Conservation (phyloP, 352 stramenopile genomes). For the Phytopythium aichiense region DNA sequence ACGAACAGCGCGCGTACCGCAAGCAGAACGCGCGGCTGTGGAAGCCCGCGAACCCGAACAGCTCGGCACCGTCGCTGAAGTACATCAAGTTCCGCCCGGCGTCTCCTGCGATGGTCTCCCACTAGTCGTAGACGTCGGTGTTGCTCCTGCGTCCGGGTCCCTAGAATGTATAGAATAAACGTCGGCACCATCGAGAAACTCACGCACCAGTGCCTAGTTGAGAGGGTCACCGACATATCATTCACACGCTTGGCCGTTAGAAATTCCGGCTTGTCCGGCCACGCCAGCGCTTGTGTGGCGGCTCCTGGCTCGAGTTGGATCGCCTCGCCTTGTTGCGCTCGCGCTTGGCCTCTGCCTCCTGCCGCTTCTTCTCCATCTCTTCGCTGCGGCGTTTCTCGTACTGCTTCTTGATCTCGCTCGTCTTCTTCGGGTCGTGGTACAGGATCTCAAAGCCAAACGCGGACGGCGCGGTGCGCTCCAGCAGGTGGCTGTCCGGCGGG, state of each 20-base stretch:
- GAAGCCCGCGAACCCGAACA: conserved; percentile 56
- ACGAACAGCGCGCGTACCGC: conserved; percentile 44
- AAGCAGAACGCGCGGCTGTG: conserved; percentile 52
- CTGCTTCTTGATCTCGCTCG: conserved; percentile 45
- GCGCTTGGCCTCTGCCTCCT: conserved; percentile 17
- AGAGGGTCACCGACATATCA: background rate
- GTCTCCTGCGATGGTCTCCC: conserved; percentile 15
- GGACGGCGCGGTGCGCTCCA: conserved; percentile 44
- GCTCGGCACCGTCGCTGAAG: conserved; percentile 22
- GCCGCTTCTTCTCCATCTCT: conserved; percentile 47
- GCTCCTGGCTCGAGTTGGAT: conserved; percentile 26
- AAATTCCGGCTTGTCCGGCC: conserved; percentile 36
- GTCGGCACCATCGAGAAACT: background rate
- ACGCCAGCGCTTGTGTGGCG: conserved; percentile 60
- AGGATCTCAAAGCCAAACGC: conserved; percentile 70
- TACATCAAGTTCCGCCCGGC: conserved; percentile 51
- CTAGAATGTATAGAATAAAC: background rate
- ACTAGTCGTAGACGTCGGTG: conserved; percentile 8
- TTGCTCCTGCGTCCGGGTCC: background rate
- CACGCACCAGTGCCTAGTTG: background rate
- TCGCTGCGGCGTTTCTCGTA: conserved; percentile 65
- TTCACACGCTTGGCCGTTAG: conserved; percentile 9
- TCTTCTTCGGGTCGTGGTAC: conserved; percentile 69
- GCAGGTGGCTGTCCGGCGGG: conserved; percentile 58
- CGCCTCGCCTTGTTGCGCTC: conserved; percentile 19